These are phyloP conservation scores for Scutellaria minor DNA, from an alignment of 257 asterid genomes.

Conservation along the genomic window DNA sequence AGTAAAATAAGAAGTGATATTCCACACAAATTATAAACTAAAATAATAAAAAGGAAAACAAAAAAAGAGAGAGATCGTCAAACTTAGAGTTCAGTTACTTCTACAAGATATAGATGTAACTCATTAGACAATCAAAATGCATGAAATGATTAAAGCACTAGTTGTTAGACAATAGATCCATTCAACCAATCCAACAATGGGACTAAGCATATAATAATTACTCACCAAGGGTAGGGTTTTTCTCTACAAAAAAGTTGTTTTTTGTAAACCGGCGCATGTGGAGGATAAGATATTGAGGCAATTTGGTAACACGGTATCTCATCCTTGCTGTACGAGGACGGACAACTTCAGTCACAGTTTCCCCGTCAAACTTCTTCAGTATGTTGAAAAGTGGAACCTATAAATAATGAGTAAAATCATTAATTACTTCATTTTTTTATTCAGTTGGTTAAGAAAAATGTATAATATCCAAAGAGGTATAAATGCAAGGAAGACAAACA, in stretches of 20 bases:
- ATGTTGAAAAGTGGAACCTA: slow-evolving; percentile 98
- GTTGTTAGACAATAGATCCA: neutral
- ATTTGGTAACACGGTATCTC: slow-evolving; percentile 86
- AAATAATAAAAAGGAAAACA: too few relatives aligned
- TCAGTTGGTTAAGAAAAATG: slow-evolving; percentile 13
- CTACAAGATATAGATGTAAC: neutral
- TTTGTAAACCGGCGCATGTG: slow-evolving; percentile 93
- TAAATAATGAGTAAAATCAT: slow-evolving; percentile 28
- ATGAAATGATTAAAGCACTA: neutral
- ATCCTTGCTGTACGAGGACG: slow-evolving; percentile 92
- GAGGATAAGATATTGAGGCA: slow-evolving; percentile 81
- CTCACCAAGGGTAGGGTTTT: slow-evolving; percentile 98
- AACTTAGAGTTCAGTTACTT: neutral
- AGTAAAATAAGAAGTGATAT: neutral
- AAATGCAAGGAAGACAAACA: slow-evolving; percentile 27
- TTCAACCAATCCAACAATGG: neutral
- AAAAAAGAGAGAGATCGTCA: neutral
- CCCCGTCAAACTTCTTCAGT: slow-evolving; percentile 93
- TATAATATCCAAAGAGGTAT: slow-evolving; percentile 12
- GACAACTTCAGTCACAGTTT: slow-evolving; percentile 87
- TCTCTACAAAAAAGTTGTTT: slow-evolving; percentile 93
- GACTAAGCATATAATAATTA: slow-evolving; percentile 23
- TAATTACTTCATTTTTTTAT: slow-evolving; percentile 15
- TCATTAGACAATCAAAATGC: slow-evolving; percentile 13
- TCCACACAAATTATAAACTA: too few relatives aligned